Percentiles rank a stretch among this genome's conserved stretches.
Conservation (phyloP, 2,329 filamentous ascomycete genomes). For the Grosmannia huntii region DNA sequence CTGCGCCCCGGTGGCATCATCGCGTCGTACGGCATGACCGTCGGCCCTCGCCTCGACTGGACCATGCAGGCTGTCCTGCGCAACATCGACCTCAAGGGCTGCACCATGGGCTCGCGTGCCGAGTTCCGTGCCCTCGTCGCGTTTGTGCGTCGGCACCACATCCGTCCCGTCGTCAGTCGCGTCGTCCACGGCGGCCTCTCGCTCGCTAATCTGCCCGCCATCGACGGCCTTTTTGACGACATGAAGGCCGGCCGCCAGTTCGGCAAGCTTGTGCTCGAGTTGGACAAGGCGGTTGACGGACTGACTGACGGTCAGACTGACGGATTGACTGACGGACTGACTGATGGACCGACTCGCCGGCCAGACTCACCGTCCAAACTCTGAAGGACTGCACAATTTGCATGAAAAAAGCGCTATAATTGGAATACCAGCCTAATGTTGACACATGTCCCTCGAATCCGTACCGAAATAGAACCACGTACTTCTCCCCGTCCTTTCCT, state of each 20-base stretch:
- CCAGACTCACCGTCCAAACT: slow-evolving; percentile 23
- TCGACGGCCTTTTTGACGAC: slow-evolving; percentile 73
- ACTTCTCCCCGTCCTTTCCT: background rate
- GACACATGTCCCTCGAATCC: background rate
- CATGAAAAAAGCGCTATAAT: background rate
- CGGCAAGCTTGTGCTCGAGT: slow-evolving; percentile 78
- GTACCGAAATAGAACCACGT: background rate
- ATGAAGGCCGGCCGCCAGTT: slow-evolving; percentile 82
- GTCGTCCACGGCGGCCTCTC: slow-evolving; percentile 44
- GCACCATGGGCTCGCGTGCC: slow-evolving; percentile 79
- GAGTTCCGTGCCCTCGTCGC: slow-evolving; percentile 84
- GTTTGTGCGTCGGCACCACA: slow-evolving; percentile 57
- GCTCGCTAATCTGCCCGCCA: slow-evolving; percentile 62
- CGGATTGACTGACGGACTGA: background rate
- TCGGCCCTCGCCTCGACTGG: slow-evolving; percentile 75
- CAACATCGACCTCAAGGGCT: slow-evolving; percentile 77
- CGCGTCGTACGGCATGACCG: slow-evolving; percentile 82
- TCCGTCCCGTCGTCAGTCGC: slow-evolving; percentile 66
- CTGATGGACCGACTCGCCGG: too few relatives aligned
- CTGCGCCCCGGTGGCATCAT: slow-evolving; percentile 78
- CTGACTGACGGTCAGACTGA: background rate
- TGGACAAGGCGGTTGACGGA: slow-evolving; percentile 24
- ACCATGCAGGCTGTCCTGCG: slow-evolving; percentile 70
- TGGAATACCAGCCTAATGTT: background rate
- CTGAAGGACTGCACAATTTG: background rate